These are phyloP conservation scores for Ascochyta koolunga DNA, from an alignment of 2,329 filamentous ascomycete species.

Conservation along the genomic window DNA sequence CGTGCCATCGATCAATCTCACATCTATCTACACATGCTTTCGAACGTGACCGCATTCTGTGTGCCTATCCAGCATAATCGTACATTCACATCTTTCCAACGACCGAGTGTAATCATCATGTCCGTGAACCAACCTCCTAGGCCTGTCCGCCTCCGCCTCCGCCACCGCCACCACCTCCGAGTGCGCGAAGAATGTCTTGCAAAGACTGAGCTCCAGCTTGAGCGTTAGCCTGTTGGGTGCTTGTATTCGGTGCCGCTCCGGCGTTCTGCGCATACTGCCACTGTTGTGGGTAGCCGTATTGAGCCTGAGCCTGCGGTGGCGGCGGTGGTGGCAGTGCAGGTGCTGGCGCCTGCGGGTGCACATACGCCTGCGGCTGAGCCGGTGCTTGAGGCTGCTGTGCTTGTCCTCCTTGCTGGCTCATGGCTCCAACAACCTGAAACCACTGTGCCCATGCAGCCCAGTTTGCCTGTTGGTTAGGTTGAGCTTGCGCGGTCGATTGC, in stretches of 20 bases:
- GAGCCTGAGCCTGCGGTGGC: conserved; percentile 22
- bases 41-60: background rate
- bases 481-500: conserved; percentile 15
- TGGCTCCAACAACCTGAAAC: conserved; percentile 33
- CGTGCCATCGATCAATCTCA: background rate
- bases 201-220: conserved; percentile 34
- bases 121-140: background rate
- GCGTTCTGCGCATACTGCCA: conserved; percentile 30
- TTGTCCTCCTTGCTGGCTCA: conserved; percentile 33
- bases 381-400: conserved; percentile 22
- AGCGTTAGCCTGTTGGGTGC: conserved; percentile 22
- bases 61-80: conserved; percentile 6
- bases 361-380: conserved; percentile 23
- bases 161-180: conserved; percentile 29
- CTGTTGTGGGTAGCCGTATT: conserved; percentile 35
- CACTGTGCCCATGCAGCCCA: conserved; percentile 38
- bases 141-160: conserved; percentile 20
- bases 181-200: conserved; percentile 40
- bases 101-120: background rate
- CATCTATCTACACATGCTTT: conserved; percentile 1
- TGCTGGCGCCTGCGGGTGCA: conserved; percentile 24
- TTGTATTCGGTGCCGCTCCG: conserved; percentile 26
- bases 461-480: conserved; percentile 31
- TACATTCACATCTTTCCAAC: conserved; percentile 9
- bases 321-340: conserved; percentile 18